phyloP scores from a whole-genome alignment of 345 rosid species.

The Eucalyptus pauciflora region DNA sequence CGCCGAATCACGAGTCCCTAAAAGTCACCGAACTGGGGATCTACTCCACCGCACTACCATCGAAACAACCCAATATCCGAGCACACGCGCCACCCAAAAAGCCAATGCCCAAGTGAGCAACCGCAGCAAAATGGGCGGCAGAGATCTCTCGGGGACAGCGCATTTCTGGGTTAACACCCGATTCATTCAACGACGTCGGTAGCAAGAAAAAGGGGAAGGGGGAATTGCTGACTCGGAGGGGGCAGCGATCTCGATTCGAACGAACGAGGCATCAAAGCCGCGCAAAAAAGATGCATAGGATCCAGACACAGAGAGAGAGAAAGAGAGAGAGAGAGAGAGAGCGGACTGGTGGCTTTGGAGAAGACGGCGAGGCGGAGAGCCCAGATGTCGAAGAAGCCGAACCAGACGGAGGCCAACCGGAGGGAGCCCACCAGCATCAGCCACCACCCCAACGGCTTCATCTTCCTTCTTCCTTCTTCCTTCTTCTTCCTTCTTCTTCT shows the following conservation, averaged over 20 bases:
- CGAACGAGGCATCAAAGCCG: not conserved
- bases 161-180: not conserved
- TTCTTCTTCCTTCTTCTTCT: conserved; percentile 70
- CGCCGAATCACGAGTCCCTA: not conserved
- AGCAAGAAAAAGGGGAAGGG: not conserved
- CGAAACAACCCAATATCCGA: not conserved
- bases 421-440: conserved; percentile 76
- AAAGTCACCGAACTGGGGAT: not conserved
- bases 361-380: conserved; percentile 87
- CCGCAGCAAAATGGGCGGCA: not conserved
- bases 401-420: conserved; percentile 89
- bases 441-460: conserved; percentile 94
- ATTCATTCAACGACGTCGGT: not conserved
- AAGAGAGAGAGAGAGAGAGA: not conserved
- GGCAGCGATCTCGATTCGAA: not conserved
- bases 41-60: not conserved
- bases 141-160: not conserved
- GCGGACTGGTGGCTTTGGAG: conserved; percentile 60
- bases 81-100: not conserved
- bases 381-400: conserved; percentile 91
- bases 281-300: not conserved
- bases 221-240: not conserved
- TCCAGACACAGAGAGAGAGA: not conserved
- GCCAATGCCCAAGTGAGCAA: not conserved
- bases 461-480: conserved; percentile 11